phyloP scores from a whole-genome alignment of 2,329 filamentous ascomycete species.

The Microdochium trichocladiopsis region DNA sequence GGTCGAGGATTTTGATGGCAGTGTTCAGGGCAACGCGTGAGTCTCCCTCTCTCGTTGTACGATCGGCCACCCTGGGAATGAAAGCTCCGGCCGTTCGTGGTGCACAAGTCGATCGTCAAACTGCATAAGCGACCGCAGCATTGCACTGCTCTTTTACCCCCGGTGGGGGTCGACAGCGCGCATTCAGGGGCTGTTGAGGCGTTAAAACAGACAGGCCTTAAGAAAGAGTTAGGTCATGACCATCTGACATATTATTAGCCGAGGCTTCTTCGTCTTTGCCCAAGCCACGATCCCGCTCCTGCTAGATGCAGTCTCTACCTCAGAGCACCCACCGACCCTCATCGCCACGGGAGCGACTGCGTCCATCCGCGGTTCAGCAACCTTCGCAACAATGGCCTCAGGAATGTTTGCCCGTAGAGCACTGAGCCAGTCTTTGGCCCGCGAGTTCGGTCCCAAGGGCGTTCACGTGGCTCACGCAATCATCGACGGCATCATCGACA shows the following conservation, averaged over 20 bases:
- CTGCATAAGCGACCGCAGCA: too few relatives aligned
- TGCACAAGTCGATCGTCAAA: too few relatives aligned
- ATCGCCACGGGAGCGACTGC: slow-evolving; percentile 74
- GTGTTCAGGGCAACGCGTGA: slow-evolving; percentile 41
- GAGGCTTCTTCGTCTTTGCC: slow-evolving; percentile 64
- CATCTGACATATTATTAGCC: slow-evolving; percentile 21
- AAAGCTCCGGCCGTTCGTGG: too few relatives aligned
- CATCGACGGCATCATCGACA: slow-evolving; percentile 71
- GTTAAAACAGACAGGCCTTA: too few relatives aligned
- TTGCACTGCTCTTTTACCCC: too few relatives aligned
- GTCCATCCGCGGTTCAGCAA: slow-evolving; percentile 57
- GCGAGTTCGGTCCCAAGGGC: slow-evolving; percentile 68
- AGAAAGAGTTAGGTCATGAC: neutral
- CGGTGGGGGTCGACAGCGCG: too few relatives aligned
- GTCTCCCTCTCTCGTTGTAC: slow-evolving; percentile 13
- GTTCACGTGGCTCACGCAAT: slow-evolving; percentile 69
- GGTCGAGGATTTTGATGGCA: slow-evolving; percentile 39
- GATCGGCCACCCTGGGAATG: neutral
- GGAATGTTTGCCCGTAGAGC: slow-evolving; percentile 67
- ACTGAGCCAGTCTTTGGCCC: slow-evolving; percentile 58
- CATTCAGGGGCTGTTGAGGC: too few relatives aligned
- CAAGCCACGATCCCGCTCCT: slow-evolving; percentile 59
- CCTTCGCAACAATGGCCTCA: slow-evolving; percentile 57
- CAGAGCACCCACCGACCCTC: slow-evolving; percentile 56
- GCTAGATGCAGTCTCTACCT: slow-evolving; percentile 41